These are phyloP conservation scores for Schizothecium vesticola DNA, from an alignment of 495 filamentous ascomycete species.

Conservation along the genomic window DNA sequence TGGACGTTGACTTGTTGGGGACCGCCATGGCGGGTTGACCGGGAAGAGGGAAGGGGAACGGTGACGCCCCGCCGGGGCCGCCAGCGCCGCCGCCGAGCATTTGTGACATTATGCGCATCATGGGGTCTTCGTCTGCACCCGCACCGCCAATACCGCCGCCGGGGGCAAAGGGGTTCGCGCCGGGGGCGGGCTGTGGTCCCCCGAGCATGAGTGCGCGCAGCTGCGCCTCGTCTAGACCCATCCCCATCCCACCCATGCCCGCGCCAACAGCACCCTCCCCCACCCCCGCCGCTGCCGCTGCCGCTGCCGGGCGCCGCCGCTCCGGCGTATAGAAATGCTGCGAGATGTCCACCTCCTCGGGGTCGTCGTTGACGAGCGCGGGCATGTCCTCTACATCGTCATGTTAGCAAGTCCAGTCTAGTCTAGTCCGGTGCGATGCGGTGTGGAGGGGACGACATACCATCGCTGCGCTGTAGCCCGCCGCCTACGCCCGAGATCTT, in stretches of 20 bases:
- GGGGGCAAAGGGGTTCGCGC: constrained; percentile 34
- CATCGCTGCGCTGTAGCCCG: constrained; percentile 42
- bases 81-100: constrained; percentile 21
- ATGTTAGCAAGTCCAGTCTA: background rate
- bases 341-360: constrained; percentile 70
- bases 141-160: constrained; percentile 29
- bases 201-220: background rate
- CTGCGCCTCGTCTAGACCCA: constrained; percentile 28
- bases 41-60: constrained; percentile 9
- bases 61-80: constrained; percentile 13
- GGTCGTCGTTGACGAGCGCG: constrained; percentile 43
- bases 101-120: constrained; percentile 33
- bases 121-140: constrained; percentile 27
- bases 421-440: background rate
- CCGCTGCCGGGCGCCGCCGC: constrained; percentile 26
- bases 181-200: constrained; percentile 18
- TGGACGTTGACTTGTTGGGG: constrained; percentile 43
- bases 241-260: background rate
- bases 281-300: constrained; percentile 5
- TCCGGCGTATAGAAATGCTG: constrained; percentile 50
- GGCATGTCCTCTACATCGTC: background rate
- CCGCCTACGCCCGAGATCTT: constrained; percentile 78
- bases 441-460: constrained; percentile 24
- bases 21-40: constrained; percentile 17
- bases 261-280: background rate